phyloP scores from a whole-genome alignment of 139 green algal species.

The Tetraselmis chui region DNA sequence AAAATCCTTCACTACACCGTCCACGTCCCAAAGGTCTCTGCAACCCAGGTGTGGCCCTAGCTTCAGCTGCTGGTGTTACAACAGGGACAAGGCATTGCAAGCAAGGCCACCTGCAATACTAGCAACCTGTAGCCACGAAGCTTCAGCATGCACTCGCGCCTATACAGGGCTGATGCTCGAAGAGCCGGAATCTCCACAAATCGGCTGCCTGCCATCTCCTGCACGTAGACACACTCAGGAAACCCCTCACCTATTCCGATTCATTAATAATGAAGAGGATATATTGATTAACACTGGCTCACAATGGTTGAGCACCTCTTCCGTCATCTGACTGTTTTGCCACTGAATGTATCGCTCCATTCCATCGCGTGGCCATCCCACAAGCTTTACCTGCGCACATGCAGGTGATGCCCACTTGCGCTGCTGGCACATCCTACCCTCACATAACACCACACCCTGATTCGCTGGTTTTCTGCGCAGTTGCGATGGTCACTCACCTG shows the following conservation, averaged over 20 bases:
- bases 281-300: no score
- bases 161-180: slow-evolving; percentile 9
- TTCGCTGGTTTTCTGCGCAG: no score
- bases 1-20: background rate
- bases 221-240: no score
- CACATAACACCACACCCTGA: no score
- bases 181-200: slow-evolving; percentile 24
- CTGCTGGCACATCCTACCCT: no score
- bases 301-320: background rate
- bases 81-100: background rate
- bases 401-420: no score
- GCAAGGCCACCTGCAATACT: background rate
- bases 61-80: no score
- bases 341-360: slow-evolving; percentile 18
- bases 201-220: slow-evolving; percentile 8
- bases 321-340: slow-evolving; percentile 7
- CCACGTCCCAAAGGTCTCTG: background rate
- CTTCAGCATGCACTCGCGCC: background rate
- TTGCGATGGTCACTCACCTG: no score
- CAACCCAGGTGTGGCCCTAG: no score
- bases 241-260: no score
- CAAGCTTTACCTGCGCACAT: slow-evolving; percentile 4
- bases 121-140: background rate
- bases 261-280: no score
- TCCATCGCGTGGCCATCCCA: slow-evolving; percentile 7